Base-by-base conservation (phyloP, 2,329 filamentous ascomycete genomes). In the Pestalotiopsis sp. region DNA sequence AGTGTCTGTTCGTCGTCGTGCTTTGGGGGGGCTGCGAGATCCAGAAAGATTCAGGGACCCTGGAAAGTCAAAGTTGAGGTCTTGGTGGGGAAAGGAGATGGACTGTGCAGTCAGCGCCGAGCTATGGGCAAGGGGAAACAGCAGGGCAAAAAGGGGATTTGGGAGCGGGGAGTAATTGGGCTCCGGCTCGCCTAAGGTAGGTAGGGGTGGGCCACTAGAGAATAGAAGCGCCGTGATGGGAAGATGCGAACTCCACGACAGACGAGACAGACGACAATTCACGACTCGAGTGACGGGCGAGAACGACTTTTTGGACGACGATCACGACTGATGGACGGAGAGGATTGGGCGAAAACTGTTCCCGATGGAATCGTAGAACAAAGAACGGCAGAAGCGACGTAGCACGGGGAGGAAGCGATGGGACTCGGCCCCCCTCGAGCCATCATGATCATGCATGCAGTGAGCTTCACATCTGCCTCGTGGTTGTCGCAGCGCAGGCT, bases 61-160 rank as follows among this genome's bases (percentile, higher is more conserved):
- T 62, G 23, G 59, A 39, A 62, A 62, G 59, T 62, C 59, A 62
- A 62, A 62, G 61, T 63, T 20, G 61, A 63, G 61, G 61, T 41
- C 49, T 64, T 20, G 61, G 27, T 36, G 61, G 61, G 61, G 36
- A 62, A 64, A 64, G 61, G 38, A 64, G 61, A 64, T 39, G 61
- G 41, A 64, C 38, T 64, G 38, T 49, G 39, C 38, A 64, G 59
- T 25, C 27, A 38, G 59, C 27, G 36, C 39, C 20, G 25, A 62
- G 59, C 27, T 20, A 39, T 39, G n/a, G 39, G 61, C 36, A 17
- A 52, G 39, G 39, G 61, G 61, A 64, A 39, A 52, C 36, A 59
- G 56, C 17, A 31, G 61, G 36, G n/a, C 36, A 39, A 39, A 31
- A 52, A 64, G 39, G 61, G 61, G 39, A 39, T 41, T 64, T 64